A percentile compares a stretch with the other conserved stretches of the same genome.
phyloP scores from a whole-genome alignment of 2,329 filamentous ascomycete genomes.

The Aspergillus hiratsukae region DNA sequence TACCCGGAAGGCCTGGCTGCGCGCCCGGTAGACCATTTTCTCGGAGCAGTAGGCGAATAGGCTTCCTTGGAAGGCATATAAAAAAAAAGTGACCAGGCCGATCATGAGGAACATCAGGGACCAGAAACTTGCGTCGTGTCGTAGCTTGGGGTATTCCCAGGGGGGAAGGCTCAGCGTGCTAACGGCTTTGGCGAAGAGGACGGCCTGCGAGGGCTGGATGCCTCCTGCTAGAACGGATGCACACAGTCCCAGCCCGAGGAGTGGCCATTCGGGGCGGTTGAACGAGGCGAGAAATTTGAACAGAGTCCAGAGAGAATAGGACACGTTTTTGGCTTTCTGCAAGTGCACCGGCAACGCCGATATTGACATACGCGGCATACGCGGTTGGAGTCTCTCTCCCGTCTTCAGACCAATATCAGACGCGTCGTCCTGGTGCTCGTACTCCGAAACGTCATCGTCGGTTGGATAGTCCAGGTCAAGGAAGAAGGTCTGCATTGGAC shows the following conservation, averaged over 20 bases:
- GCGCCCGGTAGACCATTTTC: conserved; percentile 75
- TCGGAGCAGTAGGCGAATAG: conserved; percentile 88
- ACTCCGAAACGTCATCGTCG: not conserved
- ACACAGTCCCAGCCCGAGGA: conserved; percentile 62
- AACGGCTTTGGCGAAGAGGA: conserved; percentile 89
- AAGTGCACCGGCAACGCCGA: not conserved
- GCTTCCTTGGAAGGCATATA: conserved; percentile 65
- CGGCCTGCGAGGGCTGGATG: conserved; percentile 69
- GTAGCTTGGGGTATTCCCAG: conserved; percentile 53
- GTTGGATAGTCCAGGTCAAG: not conserved
- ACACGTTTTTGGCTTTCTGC: not conserved
- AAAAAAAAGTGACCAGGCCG: conserved; percentile 65
- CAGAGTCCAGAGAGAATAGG: conserved; percentile 67
- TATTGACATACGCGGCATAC: not conserved
- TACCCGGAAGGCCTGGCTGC: conserved; percentile 75
- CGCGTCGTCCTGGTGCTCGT: not conserved
- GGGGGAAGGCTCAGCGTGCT: conserved; percentile 60
- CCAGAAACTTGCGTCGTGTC: conserved; percentile 77
- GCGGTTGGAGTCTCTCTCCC: not conserved
- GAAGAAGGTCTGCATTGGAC: not conserved
- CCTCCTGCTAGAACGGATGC: conserved; percentile 69
- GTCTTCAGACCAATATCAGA: not conserved
- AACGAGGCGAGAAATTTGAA: conserved; percentile 76
- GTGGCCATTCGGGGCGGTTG: conserved; percentile 72
- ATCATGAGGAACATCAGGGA: conserved; percentile 84